Base-by-base conservation (phyloP, 2,329 filamentous ascomycete species). In the Stachybotrys elegans region DNA sequence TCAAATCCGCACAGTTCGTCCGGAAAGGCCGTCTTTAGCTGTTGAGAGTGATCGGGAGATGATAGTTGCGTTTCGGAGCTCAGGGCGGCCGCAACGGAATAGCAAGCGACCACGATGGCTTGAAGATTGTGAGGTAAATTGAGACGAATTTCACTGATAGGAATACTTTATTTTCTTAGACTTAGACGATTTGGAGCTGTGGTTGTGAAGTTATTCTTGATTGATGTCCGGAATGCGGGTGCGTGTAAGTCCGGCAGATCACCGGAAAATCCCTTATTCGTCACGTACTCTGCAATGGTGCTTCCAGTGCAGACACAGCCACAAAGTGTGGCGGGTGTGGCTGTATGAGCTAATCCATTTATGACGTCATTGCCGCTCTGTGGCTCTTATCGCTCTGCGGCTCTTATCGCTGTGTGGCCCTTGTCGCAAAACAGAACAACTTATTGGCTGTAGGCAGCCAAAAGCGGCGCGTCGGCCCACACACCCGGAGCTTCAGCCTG, bases 91-190 rank as follows among this genome's bases (percentile, higher is more conserved):
- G 31, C 31, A 34, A 34, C 31, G 31, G 31, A 34, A 34, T n/a
- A 34, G 31, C 31, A 34, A 34, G 31, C 31, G 31, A 34, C 31
- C 31, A 34, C 31, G 31, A 34, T 34, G 31, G 31, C 31, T 34
- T 34, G 31, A 34, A 34, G 31, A 34, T 34, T 34, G 31, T 34
- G 31, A 34, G 31, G 14, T 34, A 34, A 34, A 34, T 34, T 34
- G 31, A 34, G 31, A 34, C 31, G 31, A 34, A 34, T 34, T 34
- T 34, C 31, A 34, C 31, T 34, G 31, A 16, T 34, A 34, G 31
- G 31, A n/a, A 34, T 34, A n/a, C 31, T 34, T 34, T 34, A 34
- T 34, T 34, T 34, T 34, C 31, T 34, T 34, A 34, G 31, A 34
- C 31, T 34, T 34, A 34, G 31, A 34, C 31, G 14, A 34, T 34